phyloP scores from a whole-genome alignment of 257 asterid species.

The Nemophila menziesii region DNA sequence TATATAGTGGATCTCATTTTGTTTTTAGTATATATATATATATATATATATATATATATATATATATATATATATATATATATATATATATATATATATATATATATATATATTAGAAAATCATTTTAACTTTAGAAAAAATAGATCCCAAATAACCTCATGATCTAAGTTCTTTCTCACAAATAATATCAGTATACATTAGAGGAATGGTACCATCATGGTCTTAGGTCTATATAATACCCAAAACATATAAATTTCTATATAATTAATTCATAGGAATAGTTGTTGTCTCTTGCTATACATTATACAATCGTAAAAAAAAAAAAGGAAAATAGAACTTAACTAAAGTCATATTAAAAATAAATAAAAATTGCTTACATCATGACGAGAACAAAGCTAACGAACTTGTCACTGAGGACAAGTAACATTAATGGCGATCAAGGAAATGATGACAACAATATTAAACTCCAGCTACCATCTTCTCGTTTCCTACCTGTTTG shows the following conservation, averaged over 20 bases:
- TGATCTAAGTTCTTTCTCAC: too few species aligned
- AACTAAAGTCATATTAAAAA: background rate
- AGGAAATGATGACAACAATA: slow-evolving; percentile 1
- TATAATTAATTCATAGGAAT: too few species aligned
- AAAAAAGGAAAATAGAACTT: background rate
- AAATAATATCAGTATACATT: background rate
- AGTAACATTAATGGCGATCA: slow-evolving; percentile 13
- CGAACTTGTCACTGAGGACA: slow-evolving; percentile 22
- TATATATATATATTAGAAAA: too few species aligned
- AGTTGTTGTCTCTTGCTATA: slow-evolving; percentile 16
- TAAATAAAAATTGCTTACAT: background rate
- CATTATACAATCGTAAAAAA: slow-evolving; percentile 15
- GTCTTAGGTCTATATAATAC: background rate
- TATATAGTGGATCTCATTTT: too few species aligned
- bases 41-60: slow-evolving; percentile 6
- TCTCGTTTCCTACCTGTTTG: slow-evolving; percentile 32
- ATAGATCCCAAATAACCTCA: too few species aligned
- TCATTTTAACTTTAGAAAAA: too few species aligned
- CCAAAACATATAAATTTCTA: background rate
- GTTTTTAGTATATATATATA: too few species aligned
- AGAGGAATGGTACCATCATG: background rate
- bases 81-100: too few species aligned
- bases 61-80: slow-evolving; percentile 10
- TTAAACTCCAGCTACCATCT: background rate
- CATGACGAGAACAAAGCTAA: slow-evolving; percentile 13